Conservation (phyloP, 164 flowering plant species). For the Annona squamosa region DNA sequence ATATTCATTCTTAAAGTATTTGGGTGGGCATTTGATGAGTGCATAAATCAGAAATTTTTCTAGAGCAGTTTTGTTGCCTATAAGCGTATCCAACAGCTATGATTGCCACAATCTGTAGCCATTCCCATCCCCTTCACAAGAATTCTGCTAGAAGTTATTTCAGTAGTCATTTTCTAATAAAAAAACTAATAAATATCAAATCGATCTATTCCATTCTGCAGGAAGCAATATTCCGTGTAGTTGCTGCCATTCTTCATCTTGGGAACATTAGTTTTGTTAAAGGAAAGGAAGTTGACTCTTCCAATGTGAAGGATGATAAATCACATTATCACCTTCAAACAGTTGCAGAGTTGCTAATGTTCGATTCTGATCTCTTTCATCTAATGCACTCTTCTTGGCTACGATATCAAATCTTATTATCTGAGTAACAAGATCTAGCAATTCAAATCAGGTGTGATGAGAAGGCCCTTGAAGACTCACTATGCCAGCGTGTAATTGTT, state of each 20-base stretch:
- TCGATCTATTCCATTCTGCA: slow-evolving; percentile 15
- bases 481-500: slow-evolving; percentile 74
- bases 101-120: not conserved
- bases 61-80: not conserved
- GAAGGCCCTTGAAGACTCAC: slow-evolving; percentile 60
- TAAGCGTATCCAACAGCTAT: not conserved
- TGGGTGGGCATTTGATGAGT: not conserved
- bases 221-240: slow-evolving; percentile 82
- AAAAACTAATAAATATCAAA: not conserved
- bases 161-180: not conserved
- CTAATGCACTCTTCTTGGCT: not conserved
- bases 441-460: slow-evolving; percentile 53
- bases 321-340: slow-evolving; percentile 59
- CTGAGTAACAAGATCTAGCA: not conserved
- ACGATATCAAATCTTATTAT: not conserved
- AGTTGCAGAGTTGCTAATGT: slow-evolving; percentile 77
- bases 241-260: slow-evolving; percentile 81
- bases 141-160: not conserved
- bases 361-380: slow-evolving; percentile 11
- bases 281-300: slow-evolving; percentile 73
- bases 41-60: not conserved
- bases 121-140: not conserved
- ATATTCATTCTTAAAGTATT: not conserved
- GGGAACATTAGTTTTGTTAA: slow-evolving; percentile 67
- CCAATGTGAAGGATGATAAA: slow-evolving; percentile 60